These are phyloP conservation scores for Rutstroemia sp. DNA, from an alignment of 2,329 filamentous ascomycete species.

Conservation along the genomic window DNA sequence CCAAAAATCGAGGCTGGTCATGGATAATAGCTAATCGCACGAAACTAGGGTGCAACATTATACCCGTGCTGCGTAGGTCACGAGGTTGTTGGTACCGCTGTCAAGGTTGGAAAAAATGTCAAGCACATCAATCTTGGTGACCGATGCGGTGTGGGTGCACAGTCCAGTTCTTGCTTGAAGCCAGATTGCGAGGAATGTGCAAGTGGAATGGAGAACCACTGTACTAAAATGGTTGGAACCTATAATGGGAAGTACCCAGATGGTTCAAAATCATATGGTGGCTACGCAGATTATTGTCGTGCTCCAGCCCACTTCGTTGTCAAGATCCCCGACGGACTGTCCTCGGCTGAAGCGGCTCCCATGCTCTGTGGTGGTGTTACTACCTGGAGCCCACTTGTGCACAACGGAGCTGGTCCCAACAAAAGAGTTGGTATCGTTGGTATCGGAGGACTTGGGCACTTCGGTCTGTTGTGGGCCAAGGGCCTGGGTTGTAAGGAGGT, in stretches of 20 bases:
- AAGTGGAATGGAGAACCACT: constrained; percentile 4
- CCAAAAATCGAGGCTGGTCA: too few relatives aligned
- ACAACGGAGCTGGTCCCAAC: constrained; percentile 2
- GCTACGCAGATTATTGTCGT: constrained; percentile 8
- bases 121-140: constrained; percentile 44
- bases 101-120: constrained; percentile 38
- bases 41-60: neutral
- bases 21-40: too few relatives aligned
- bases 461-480: constrained; percentile 60
- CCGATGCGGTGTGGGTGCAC: constrained; percentile 45
- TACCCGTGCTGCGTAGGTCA: constrained; percentile 40
- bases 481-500: constrained; percentile 60
- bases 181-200: constrained; percentile 10
- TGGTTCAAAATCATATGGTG: constrained; percentile 7
- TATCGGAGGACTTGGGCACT: constrained; percentile 65
- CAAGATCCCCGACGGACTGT: constrained; percentile 7
- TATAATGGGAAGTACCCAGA: constrained; percentile 5
- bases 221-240: neutral
- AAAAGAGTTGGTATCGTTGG: constrained; percentile 64
- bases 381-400: constrained; percentile 1
- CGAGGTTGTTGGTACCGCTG: constrained; percentile 42
- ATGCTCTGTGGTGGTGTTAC: constrained; percentile 9
- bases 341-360: constrained; percentile 5
- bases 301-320: constrained; percentile 5
- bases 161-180: constrained; percentile 30